Percentiles rank a stretch among this genome's conserved stretches.
Conservation (phyloP, 352 stramenopile genomes). For the Globisporangium solare region DNA sequence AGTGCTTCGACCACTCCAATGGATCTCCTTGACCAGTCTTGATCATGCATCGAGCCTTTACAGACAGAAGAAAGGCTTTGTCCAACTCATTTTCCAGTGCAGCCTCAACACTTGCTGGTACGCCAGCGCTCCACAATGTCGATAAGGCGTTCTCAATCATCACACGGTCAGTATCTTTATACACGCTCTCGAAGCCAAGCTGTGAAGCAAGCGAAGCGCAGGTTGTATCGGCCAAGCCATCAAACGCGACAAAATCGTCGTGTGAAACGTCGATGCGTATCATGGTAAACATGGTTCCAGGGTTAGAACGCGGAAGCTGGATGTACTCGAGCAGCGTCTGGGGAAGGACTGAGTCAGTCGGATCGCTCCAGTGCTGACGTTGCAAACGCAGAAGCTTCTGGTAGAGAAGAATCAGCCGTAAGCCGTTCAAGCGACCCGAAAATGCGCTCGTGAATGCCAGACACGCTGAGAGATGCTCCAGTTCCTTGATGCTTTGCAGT, state of each 20-base stretch:
- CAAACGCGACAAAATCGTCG: not conserved
- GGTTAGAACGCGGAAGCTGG: constrained; percentile 3
- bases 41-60: constrained; percentile 27
- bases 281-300: not conserved
- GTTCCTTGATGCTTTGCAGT: not conserved
- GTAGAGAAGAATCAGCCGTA: constrained; percentile 17
- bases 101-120: constrained; percentile 15
- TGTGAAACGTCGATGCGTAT: not conserved
- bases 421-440: constrained; percentile 13
- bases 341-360: constrained; percentile 12
- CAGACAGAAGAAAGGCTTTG: constrained; percentile 13
- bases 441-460: constrained; percentile 24
- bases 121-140: not conserved
- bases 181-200: not conserved
- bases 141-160: not conserved
- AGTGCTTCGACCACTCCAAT: constrained; percentile 26
- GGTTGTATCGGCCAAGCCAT: not conserved
- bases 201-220: not conserved
- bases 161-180: not conserved
- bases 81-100: constrained; percentile 16
- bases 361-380: constrained; percentile 10
- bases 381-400: constrained; percentile 22
- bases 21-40: constrained; percentile 18
- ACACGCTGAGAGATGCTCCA: constrained; percentile 6
- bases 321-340: constrained; percentile 23